Evolutionary conservation across 805 yeast species (phyloP).

Genomic region (Wickerhamomyces alni): DNA sequence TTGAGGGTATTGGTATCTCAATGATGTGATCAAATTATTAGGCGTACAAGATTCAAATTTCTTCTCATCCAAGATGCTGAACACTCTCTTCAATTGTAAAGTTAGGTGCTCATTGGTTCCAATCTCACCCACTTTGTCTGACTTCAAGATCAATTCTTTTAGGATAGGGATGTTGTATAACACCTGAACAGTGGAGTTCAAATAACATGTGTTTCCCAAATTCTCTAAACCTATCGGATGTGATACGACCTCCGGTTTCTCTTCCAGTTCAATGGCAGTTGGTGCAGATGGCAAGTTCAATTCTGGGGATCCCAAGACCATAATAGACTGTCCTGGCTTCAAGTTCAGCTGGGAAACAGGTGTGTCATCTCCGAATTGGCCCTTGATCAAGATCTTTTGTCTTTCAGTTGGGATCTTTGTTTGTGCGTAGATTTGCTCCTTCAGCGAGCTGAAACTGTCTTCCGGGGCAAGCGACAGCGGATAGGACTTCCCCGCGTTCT

Average conservation of each 20-base stretch:
- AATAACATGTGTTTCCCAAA: constrained; percentile 92
- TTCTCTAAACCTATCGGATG: constrained; percentile 87
- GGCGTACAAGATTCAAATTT: constrained; percentile 56
- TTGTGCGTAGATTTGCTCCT: constrained; percentile 58
- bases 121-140: constrained; percentile 34
- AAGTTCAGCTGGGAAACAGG: constrained; percentile 39
- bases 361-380: constrained; percentile 74
- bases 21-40: constrained; percentile 51
- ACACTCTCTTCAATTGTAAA: constrained; percentile 41
- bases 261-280: constrained; percentile 50
- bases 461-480: constrained; percentile 31
- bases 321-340: constrained; percentile 60
- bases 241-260: constrained; percentile 30
- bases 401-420: constrained; percentile 85
- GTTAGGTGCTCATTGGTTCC: constrained; percentile 34
- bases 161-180: constrained; percentile 75
- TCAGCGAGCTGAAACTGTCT: constrained; percentile 46
- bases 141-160: constrained; percentile 50
- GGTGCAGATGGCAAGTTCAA: constrained; percentile 50
- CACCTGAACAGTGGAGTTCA: constrained; percentile 86
- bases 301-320: constrained; percentile 93
- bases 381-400: constrained; percentile 85
- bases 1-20: constrained; percentile 76
- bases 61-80: constrained; percentile 34
- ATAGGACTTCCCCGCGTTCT: constrained; percentile 65